Conservation (phyloP, 2,329 filamentous ascomycete species). For the Fusarium mundagurra region DNA sequence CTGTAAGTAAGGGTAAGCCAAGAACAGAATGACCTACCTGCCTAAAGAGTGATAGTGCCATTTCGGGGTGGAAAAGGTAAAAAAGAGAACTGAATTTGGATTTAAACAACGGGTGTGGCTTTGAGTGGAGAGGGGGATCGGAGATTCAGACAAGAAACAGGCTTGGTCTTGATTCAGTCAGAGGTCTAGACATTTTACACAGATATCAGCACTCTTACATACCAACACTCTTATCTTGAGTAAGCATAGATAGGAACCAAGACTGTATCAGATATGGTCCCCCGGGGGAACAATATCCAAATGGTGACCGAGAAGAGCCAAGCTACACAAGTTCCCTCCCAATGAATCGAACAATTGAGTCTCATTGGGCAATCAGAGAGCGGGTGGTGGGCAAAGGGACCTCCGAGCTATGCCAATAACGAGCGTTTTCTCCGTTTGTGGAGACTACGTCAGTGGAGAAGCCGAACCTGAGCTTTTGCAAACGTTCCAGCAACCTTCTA, state of each 20-base stretch:
- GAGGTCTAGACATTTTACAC: conserved; percentile 4
- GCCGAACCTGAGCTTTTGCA: background rate
- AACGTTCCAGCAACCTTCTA: conserved; percentile 45
- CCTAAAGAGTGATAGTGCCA: background rate
- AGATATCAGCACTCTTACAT: background rate
- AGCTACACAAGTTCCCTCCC: conserved; percentile 19
- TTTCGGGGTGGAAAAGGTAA: background rate
- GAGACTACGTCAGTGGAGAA: conserved; percentile 23
- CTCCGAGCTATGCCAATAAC: background rate
- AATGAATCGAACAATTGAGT: background rate
- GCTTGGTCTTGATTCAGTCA: background rate
- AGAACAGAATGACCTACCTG: conserved; percentile 1
- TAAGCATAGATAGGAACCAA: background rate
- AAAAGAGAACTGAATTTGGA: background rate
- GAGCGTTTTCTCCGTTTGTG: conserved; percentile 23
- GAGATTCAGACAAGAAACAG: background rate
- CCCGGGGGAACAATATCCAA: background rate
- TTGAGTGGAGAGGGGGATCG: background rate
- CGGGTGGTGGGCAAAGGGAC: background rate
- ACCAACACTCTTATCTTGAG: background rate
- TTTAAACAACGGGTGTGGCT: background rate
- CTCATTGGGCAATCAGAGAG: conserved; percentile 1
- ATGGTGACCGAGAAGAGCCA: background rate
- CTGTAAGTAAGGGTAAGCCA: background rate
- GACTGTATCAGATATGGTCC: background rate